Evolutionary conservation across 345 rosid genomes (phyloP), one percentile per base, ranked within the genome.

Genomic region (Lepidium didymum): DNA sequence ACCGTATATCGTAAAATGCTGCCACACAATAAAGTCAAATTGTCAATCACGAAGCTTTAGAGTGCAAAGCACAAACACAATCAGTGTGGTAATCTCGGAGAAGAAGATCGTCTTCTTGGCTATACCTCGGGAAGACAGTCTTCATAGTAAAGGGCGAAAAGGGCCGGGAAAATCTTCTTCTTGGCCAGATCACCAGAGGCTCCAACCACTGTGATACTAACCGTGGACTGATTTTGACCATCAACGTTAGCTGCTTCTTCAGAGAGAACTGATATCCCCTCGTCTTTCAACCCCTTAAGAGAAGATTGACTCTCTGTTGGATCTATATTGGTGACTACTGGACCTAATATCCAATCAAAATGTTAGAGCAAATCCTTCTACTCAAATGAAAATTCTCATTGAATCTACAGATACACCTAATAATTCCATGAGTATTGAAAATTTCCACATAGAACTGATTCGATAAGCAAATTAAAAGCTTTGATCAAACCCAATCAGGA

Each of bases 151-250:
- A 94, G 95, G 0, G 99, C 99, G 55, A 94, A 93, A 53, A 94
- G 99, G 27, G 99, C 97, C 31, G 99, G 99, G 75, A 91, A 94
- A 55, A 94, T 94, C 90, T 94, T 94, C 77, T 94, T 94, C 87
- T 94, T 94, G 35, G 99, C 99, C 75, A 94, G 99, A 82, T 94
- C 99, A 76, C 99, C 99, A 55, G 99, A 94, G 38, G 99, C 99
- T 70, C 99, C 99, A 63, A 94, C 96, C 15, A 94, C 89, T 0
- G 96, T 86, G 40, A 94, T 94, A 71, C 95, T 89, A 73, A 94
- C 96, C 38, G 96, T 77, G 29, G 96, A 81, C 80, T 81, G 87
- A 43, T 67, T 80, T 49, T 67, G 68, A 72, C 69, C 64, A 77
- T 82, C 83, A 75, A 76, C 83, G 18, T 73, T 80, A 25, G 45